A percentile compares a stretch with the other conserved stretches of the same genome.
These are phyloP conservation scores for Candida insectalens DNA, from an alignment of 805 yeast genomes.

Conservation along the genomic window DNA sequence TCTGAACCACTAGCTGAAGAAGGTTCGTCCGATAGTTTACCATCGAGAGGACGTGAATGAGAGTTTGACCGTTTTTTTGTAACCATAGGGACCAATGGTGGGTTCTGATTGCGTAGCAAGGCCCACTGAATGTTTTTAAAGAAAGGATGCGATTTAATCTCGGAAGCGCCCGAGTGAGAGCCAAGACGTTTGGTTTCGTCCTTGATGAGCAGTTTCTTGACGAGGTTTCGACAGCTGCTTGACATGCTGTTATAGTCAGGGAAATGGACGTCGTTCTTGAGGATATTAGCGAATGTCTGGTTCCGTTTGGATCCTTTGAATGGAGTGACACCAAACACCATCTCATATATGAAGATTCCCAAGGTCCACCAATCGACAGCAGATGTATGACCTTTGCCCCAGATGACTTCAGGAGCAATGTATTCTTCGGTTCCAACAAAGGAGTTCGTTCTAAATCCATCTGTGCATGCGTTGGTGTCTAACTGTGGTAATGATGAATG, in stretches of 20 bases:
- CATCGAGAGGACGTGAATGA: conserved; percentile 10
- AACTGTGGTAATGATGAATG: conserved; percentile 46
- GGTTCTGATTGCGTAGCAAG: conserved; percentile 77
- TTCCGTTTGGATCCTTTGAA: conserved; percentile 88
- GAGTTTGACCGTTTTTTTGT: conserved; percentile 12
- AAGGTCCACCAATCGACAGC: conserved; percentile 99
- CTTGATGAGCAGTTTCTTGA: conserved; percentile 74
- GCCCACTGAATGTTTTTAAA: conserved; percentile 96
- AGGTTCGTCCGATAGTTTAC: neutral
- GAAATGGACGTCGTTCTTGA: conserved; percentile 77
- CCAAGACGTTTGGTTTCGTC: conserved; percentile 88
- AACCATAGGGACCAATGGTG: conserved; percentile 90
- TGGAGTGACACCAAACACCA: conserved; percentile 94
- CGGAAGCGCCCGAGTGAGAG: conserved; percentile 90
- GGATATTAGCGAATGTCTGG: conserved; percentile 78
- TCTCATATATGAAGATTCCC: conserved; percentile 87
- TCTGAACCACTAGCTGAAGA: too few species aligned
- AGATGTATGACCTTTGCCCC: conserved; percentile 95
- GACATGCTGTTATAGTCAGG: conserved; percentile 52
- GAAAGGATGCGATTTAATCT: conserved; percentile 82
- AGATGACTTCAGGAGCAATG: conserved; percentile 95
- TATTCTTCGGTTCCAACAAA: conserved; percentile 99
- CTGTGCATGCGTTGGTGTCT: conserved; percentile 92
- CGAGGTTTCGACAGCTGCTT: conserved; percentile 67
- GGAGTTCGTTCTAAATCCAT: conserved; percentile 93